Evolutionary conservation across 2,329 filamentous ascomycete species (phyloP).

Genomic region (Colletotrichum somersetense): DNA sequence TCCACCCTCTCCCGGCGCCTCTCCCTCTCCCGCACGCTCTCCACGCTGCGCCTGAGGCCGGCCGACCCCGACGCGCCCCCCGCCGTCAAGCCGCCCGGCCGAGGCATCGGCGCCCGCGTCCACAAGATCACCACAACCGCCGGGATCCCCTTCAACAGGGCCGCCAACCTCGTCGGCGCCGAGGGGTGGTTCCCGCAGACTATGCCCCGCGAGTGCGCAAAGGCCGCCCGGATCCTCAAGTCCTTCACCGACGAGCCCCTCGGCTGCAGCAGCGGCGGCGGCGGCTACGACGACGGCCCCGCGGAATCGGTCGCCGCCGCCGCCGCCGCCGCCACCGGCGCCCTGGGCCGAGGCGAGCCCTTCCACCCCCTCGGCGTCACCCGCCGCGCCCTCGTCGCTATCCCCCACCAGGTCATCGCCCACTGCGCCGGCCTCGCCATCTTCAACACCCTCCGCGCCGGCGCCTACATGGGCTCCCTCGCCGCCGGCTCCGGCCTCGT

Average conservation of each 20-base stretch:
- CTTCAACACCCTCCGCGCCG: conserved; percentile 73
- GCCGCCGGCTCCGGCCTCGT: conserved; percentile 72
- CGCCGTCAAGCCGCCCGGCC: conserved; percentile 17
- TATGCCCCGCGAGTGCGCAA: conserved; percentile 80
- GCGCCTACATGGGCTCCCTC: conserved; percentile 66
- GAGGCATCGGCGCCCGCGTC: conserved; percentile 66
- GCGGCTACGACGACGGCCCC: no score
- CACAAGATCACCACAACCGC: conserved; percentile 76
- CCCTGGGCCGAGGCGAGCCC: conserved; percentile 44
- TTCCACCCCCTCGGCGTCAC: conserved; percentile 51
- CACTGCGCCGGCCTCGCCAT: conserved; percentile 72
- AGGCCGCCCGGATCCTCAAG: conserved; percentile 79
- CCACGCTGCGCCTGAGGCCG: conserved; percentile 7
- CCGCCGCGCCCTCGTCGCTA: conserved; percentile 53
- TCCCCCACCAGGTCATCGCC: conserved; percentile 61
- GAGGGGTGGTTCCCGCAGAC: conserved; percentile 83
- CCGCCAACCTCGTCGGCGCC: conserved; percentile 76
- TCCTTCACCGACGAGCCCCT: conserved; percentile 72
- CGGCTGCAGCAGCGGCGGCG: not conserved
- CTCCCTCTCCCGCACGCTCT: conserved; percentile 15
- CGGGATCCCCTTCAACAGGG: conserved; percentile 74
- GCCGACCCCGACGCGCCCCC: not conserved
- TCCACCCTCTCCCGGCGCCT: conserved; percentile 26
- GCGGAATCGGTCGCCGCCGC: no score
- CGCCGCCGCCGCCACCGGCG: no score